A percentile compares a stretch with the other conserved stretches of the same genome.
These are phyloP conservation scores for Phytomonas sp. DNA, from an alignment of 208 protist species.

Conservation along the genomic window DNA sequence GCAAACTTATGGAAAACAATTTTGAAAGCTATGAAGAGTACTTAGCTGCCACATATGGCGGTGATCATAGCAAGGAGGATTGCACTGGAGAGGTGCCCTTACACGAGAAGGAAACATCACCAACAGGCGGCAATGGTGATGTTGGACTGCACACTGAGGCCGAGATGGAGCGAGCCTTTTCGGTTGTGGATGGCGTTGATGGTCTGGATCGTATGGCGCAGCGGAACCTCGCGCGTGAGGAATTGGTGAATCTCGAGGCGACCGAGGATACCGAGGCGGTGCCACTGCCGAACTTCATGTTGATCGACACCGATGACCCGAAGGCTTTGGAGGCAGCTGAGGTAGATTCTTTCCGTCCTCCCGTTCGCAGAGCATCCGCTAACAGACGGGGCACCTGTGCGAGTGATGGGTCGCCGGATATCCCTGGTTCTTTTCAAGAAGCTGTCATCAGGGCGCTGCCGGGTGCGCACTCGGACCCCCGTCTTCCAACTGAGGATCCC, in stretches of 20 bases:
- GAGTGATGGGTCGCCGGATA: neutral
- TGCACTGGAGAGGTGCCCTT: neutral
- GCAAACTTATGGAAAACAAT: constrained; percentile 42
- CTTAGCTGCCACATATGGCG: constrained; percentile 39
- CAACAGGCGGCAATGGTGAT: neutral
- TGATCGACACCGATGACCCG: constrained; percentile 8
- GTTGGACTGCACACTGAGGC: constrained; percentile 19
- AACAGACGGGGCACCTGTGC: neutral
- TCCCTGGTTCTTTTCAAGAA: neutral
- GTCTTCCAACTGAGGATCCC: constrained; percentile 48
- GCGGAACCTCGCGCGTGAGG: constrained; percentile 25
- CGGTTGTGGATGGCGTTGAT: constrained; percentile 24
- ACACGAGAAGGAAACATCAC: neutral
- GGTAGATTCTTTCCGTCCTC: neutral
- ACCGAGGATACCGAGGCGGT: constrained; percentile 27
- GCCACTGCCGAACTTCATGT: constrained; percentile 51
- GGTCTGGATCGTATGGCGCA: constrained; percentile 29
- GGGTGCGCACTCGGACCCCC: constrained; percentile 28
- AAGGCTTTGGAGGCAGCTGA: neutral
- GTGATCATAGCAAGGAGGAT: constrained; percentile 18
- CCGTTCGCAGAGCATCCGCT: neutral
- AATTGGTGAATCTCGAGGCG: constrained; percentile 20
- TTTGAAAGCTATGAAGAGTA: constrained; percentile 69
- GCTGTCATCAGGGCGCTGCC: constrained; percentile 18
- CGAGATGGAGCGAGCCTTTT: constrained; percentile 28